Evolutionary conservation across 345 rosid species (phyloP).

Genomic region (Schrenkiella parvula): DNA sequence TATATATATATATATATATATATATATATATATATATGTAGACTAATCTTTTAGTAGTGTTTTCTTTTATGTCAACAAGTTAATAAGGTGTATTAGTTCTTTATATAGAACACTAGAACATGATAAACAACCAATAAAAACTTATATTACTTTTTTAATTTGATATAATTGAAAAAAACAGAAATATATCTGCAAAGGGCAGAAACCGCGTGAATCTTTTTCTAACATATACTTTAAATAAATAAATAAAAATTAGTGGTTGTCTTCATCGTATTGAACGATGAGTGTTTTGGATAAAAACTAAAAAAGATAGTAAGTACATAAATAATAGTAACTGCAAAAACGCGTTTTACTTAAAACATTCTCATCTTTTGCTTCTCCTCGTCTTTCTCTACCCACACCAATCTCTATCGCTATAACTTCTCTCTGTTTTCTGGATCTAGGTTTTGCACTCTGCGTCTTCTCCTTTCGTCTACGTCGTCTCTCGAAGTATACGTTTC

Average conservation of each 20-base stretch:
- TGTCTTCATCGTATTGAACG: conserved; percentile 10
- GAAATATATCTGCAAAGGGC: not conserved
- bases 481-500: not conserved
- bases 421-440: conserved; percentile 16
- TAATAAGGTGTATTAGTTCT: too few species aligned
- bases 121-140: not conserved
- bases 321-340: conserved; percentile 5
- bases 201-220: conserved; percentile 8
- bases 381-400: not conserved
- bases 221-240: too few species aligned
- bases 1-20: too few species aligned
- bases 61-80: too few species aligned
- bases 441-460: not conserved
- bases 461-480: not conserved
- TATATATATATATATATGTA: too few species aligned
- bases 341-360: conserved; percentile 24
- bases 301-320: not conserved
- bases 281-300: not conserved
- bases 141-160: not conserved
- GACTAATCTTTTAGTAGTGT: too few species aligned
- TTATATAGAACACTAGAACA: too few species aligned
- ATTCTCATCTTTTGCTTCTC: not conserved
- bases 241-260: too few species aligned
- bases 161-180: not conserved
- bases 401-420: not conserved